phyloP scores from a whole-genome alignment of 768 basidiomycete genomes.

The Lactarius quietus region DNA sequence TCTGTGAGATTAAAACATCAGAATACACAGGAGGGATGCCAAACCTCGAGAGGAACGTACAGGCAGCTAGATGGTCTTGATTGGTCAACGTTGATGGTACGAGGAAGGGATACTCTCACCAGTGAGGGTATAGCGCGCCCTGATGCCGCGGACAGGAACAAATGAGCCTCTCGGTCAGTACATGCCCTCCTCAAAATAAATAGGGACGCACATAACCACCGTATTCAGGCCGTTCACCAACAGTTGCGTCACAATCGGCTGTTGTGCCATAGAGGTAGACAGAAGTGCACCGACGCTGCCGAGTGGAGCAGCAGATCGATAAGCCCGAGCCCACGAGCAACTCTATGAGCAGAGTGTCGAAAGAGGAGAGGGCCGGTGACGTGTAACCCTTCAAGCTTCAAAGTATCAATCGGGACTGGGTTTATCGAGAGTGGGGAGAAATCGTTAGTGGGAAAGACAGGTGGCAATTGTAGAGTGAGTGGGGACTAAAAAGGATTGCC shows the following conservation, averaged over 20 bases:
- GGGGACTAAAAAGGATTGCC: no score
- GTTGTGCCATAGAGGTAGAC: neutral
- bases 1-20: constrained; percentile 7
- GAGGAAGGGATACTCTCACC: neutral
- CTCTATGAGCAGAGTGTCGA: neutral
- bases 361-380: no score
- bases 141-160: neutral
- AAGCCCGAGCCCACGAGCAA: neutral
- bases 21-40: neutral
- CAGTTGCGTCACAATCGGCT: neutral
- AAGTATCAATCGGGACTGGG: neutral
- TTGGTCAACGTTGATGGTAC: neutral
- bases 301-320: neutral
- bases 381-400: no score
- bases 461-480: no score
- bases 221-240: neutral
- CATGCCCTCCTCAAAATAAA: no score
- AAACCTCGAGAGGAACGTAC: constrained; percentile 5
- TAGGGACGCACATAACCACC: neutral
- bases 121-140: constrained; percentile 15
- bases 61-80: constrained; percentile 6
- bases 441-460: neutral
- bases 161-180: neutral
- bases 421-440: neutral
- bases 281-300: neutral